Base-by-base conservation (phyloP, 768 basidiomycete species). In the Podaxis carcinomalis region DNA sequence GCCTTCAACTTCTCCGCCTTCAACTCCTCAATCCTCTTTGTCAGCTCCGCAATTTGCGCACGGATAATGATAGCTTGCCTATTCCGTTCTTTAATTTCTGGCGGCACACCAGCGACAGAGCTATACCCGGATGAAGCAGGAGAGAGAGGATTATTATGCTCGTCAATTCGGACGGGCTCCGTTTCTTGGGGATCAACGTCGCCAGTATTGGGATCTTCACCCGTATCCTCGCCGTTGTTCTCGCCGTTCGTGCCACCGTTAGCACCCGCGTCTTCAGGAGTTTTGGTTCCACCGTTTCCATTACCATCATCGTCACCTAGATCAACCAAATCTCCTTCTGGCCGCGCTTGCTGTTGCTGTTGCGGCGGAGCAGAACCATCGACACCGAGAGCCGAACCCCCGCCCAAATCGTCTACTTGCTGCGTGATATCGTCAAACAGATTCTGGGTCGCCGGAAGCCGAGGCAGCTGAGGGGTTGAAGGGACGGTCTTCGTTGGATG, bases 1-100 rank as follows among this genome's bases (percentile, higher is more conserved):
- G 65, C 65, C 57, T 56, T 65, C 55, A 65, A 62, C 51, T 62
- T 66, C 13, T 64, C 68, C 21, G 62, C 64, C 42, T 65, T 62
- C 40, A 59, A 50, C 28, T 63, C 40, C 1, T 62, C 62, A 36
- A 67, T 66, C 54, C 63, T 63, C 37, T 40, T 51, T 47, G 56
- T 57, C 23, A 64, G 46, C 46, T 66, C 62, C 9, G 54, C 61
- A 5, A 52, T 62, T 36, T 63, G 56, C 21, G 65, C 65, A 7
- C 59, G 59, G 19, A 61, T 61, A 37, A 61, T 61, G 11, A 61
- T 61, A 37, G 59, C 59, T 21, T 61, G 52, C 23, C 49, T 61
- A 25, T 61, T 61, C 19, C 59, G 42, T 21, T 55, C 59, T 40
- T 55, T 61, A 13, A 61, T 55, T 37, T 39, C 52, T 5, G 44